Percentiles rank a stretch among this genome's conserved stretches.
Evolutionary conservation across 2,329 filamentous ascomycete genomes (phyloP).

Genomic region (Penicillium sp.): DNA sequence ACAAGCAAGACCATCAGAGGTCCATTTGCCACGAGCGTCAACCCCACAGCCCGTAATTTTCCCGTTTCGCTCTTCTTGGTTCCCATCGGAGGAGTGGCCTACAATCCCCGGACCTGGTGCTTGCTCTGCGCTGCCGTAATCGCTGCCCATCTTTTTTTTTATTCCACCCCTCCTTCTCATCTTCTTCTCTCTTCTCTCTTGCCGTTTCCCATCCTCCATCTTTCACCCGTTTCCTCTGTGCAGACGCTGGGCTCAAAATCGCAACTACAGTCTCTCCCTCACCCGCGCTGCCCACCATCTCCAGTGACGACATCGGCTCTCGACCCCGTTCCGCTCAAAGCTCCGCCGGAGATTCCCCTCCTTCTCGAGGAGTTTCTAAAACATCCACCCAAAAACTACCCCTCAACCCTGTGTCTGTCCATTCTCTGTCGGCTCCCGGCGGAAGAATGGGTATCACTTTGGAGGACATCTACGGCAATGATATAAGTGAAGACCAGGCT

Average conservation of each 20-base stretch:
- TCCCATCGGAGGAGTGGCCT: constrained; percentile 16
- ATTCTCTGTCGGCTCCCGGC: constrained; percentile 45
- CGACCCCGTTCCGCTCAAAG: constrained; percentile 19
- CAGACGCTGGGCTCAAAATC: constrained; percentile 26
- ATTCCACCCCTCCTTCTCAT: constrained; percentile 12
- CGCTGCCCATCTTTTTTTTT: constrained; percentile 15
- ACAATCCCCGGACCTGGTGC: constrained; percentile 24
- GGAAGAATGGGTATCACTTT: constrained; percentile 55
- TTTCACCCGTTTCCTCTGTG: constrained; percentile 7
- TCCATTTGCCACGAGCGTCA: constrained; percentile 19
- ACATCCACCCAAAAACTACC: constrained; percentile 12
- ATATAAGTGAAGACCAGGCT: constrained; percentile 47
- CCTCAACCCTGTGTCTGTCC: constrained; percentile 23
- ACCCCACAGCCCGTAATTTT: constrained; percentile 27
- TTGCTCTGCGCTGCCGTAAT: constrained; percentile 21
- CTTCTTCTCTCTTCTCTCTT: constrained; percentile 9
- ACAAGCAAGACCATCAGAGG: neutral
- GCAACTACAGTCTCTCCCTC: constrained; percentile 11
- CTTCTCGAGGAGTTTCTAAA: constrained; percentile 4
- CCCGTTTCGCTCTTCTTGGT: constrained; percentile 15
- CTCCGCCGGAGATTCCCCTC: constrained; percentile 21
- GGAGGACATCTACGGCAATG: constrained; percentile 51
- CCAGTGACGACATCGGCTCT: constrained; percentile 32
- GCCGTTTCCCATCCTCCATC: constrained; percentile 8
- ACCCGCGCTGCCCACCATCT: constrained; percentile 21